Evolutionary conservation across 23 red algal genomes (phyloP), one percentile per base, ranked within the genome.

Genomic region (Gracilaria gracilis): DNA sequence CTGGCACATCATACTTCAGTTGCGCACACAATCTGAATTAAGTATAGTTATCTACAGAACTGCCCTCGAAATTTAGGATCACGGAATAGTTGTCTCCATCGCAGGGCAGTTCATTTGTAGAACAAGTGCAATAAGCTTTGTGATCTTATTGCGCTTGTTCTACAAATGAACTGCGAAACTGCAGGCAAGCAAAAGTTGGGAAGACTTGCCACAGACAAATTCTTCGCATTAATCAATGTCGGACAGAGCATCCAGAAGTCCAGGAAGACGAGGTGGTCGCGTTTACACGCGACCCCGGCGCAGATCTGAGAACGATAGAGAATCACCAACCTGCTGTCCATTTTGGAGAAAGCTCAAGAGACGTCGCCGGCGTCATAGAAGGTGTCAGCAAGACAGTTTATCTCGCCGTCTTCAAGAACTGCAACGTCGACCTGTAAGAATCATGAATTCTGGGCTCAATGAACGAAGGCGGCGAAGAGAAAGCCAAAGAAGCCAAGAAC

Each of bases 341-440:
- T 31, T 51, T 46, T 77, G 72, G 72, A 51, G 38, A 35, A 29
- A 20, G 42, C 5, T 77, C 3, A 51, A 16, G 50, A 51, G 72
- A 31, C 40, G 72, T 77, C 72, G 42, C 23, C 40, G 25, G 2
- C 46, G 24, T 50, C 72, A 42, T 32, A 50, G 72, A 77, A 48
- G 42, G 23, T 15, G 34, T 28, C 38, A 28, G 50, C 72, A 31
- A 28, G 72, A 77, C 36, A 77, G 72, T 15, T 20, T 77, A 31
- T 77, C 72, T 51, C 72, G 72, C 72, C 72, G 72, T 51, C 15
- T 77, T 5, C 72, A 77, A 51, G 40, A 77, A 0, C 27, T 51
- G 72, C 38, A 51, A 50, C 38, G 38, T 11, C 23, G 72, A 51
- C 72, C 72, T 39, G 72, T 77, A 15, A 40, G 72, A 50, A 50